These are phyloP conservation scores for Salix brachista DNA, from an alignment of 345 rosid species.

Conservation along the genomic window DNA sequence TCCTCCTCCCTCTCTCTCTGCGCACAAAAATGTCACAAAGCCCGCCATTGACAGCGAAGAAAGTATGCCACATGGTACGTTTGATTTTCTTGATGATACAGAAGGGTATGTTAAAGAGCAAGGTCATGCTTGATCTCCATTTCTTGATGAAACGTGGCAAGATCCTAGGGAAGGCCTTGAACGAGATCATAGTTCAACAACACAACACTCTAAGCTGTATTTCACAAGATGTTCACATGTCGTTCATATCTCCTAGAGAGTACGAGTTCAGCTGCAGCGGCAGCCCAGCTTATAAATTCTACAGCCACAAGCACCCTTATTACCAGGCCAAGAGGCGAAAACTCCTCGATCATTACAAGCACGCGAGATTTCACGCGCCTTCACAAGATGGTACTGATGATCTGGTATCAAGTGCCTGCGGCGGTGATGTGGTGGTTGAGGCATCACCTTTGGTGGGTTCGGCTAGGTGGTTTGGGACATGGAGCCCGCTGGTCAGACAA, in stretches of 20 bases:
- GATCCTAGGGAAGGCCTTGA: constrained; percentile 26
- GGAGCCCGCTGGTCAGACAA: constrained; percentile 21
- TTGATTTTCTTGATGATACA: constrained; percentile 21
- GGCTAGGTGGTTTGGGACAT: neutral
- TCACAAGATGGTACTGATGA: neutral
- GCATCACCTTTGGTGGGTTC: constrained; percentile 22
- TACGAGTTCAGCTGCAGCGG: constrained; percentile 44
- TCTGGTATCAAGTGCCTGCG: constrained; percentile 4
- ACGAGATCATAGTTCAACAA: constrained; percentile 24
- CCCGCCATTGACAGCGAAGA: constrained; percentile 18
- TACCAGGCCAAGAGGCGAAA: neutral
- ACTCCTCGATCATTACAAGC: neutral
- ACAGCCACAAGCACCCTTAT: neutral
- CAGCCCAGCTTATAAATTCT: constrained; percentile 16
- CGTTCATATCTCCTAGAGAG: constrained; percentile 25
- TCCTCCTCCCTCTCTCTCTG: neutral
- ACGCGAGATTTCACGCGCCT: neutral
- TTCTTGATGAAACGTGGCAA: constrained; percentile 30
- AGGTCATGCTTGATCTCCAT: constrained; percentile 16
- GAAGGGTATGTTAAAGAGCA: constrained; percentile 31
- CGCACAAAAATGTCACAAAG: constrained; percentile 1
- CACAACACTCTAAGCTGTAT: constrained; percentile 15
- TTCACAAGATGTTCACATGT: constrained; percentile 16
- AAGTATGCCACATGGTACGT: constrained; percentile 16
- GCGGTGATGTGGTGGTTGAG: neutral